phyloP scores from a whole-genome alignment of 2,329 filamentous ascomycete genomes.

The Escovopsis weberi region DNA sequence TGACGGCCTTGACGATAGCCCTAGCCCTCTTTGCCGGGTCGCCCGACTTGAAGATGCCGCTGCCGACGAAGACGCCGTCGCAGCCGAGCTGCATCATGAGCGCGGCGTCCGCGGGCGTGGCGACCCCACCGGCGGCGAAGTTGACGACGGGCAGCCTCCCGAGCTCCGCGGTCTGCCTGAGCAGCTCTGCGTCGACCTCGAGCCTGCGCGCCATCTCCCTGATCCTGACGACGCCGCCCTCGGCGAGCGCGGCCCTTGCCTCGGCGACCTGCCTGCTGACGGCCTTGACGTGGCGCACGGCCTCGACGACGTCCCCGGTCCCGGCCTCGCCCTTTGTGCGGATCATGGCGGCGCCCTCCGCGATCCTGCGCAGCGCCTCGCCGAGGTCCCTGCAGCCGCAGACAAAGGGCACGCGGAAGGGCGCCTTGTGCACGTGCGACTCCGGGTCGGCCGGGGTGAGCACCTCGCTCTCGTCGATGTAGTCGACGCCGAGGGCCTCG shows the following conservation, averaged over 20 bases:
- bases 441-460: constrained; percentile 84
- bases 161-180: constrained; percentile 76
- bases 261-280: constrained; percentile 70
- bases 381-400: constrained; percentile 91
- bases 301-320: constrained; percentile 93
- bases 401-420: constrained; percentile 78
- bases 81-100: constrained; percentile 98
- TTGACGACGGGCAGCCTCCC: constrained; percentile 90
- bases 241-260: constrained; percentile 58
- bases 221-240: constrained; percentile 36
- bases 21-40: constrained; percentile 79
- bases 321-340: constrained; percentile 97
- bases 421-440: constrained; percentile 82
- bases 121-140: constrained; percentile 97
- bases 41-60: constrained; percentile 93
- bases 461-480: constrained; percentile 97
- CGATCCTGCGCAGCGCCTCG: constrained; percentile 80
- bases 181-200: constrained; percentile 59
- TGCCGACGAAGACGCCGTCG: constrained; percentile 94
- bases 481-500: constrained; percentile 87
- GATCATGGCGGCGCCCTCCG: constrained; percentile 96
- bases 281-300: constrained; percentile 88
- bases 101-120: constrained; percentile 93
- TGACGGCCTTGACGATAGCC: constrained; percentile 89
- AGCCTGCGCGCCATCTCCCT: constrained; percentile 70